Base-by-base conservation (phyloP, 2,329 filamentous ascomycete genomes). In the Thielaviopsis ethacetica region DNA sequence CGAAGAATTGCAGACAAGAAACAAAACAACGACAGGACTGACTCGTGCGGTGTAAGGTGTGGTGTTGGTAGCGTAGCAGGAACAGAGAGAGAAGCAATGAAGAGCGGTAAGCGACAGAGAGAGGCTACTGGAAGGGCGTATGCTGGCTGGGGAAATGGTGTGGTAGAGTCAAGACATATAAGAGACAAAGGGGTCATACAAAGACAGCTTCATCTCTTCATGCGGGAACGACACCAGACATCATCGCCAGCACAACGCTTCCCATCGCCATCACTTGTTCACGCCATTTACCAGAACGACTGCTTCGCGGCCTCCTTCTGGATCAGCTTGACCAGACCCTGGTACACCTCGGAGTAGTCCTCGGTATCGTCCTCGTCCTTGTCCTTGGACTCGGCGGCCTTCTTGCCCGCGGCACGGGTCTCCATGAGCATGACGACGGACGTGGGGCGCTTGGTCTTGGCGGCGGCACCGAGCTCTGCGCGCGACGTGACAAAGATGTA, bases 401-500 rank as follows among this genome's bases (percentile, higher is more conserved):
- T 71, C 67, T 75, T 77, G 67, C 73, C 72, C 62, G 66, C 73
- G 65, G 73, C 70, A 57, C 70, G 68, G 71, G 77, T 78, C 71
- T 83, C 80, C 68, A 80, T 80, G 67, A 86, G 82, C 90, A 98
- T 95, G 66, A 96, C 89, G 59, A 98, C 93, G 71, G 87, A 94
- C 41, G 93, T 98, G 56, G 93, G 93, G 63, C 93, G 80, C 84
- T 97, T 98, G 55, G 93, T 98, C 71, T 85, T 87, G 62, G 91
- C 91, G 3, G 93, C 91, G 65, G 88, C 88, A 68, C 93, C 93
- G 60, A 98, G 83, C 76, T 97, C 91, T 62, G 90, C 91, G 66
- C 93, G 85, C 68, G 87, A 94, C 62, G 85, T 83, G 66, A 98
- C 88, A 72, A 94, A 98, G 72, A 98, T 83, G 76, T 97, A 98